A percentile compares a stretch with the other conserved stretches of the same genome.
Evolutionary conservation across 2,329 filamentous ascomycete genomes (phyloP).

Genomic region (Lasiodiplodia gonubiensis): DNA sequence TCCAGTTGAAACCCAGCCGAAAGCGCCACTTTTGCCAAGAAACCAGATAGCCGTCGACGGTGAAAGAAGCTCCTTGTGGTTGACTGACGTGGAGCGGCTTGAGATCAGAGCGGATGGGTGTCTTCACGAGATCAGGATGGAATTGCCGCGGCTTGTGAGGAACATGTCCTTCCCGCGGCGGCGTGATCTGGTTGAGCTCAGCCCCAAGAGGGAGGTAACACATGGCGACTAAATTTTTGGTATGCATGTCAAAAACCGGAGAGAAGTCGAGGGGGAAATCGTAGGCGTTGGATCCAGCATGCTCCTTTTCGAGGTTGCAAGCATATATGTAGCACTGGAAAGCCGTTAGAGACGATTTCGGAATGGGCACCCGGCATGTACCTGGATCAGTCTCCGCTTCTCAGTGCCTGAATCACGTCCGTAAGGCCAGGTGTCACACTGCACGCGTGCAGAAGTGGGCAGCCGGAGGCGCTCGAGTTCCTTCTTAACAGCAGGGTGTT

Average conservation of each 20-base stretch:
- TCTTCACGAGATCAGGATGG: constrained; percentile 33
- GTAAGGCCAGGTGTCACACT: constrained; percentile 14
- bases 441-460: neutral
- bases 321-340: constrained; percentile 48
- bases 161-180: constrained; percentile 52
- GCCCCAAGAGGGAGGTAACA: constrained; percentile 51
- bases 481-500: constrained; percentile 13
- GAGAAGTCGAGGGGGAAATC: constrained; percentile 63
- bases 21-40: constrained; percentile 54
- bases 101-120: constrained; percentile 32
- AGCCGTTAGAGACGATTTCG: neutral
- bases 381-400: constrained; percentile 14
- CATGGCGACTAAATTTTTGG: constrained; percentile 57
- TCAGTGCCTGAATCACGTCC: constrained; percentile 1
- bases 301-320: constrained; percentile 47
- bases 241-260: constrained; percentile 59
- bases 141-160: constrained; percentile 41
- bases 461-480: constrained; percentile 3
- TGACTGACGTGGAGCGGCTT: constrained; percentile 36
- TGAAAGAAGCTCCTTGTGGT: constrained; percentile 38
- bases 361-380: neutral
- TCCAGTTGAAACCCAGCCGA: constrained; percentile 53
- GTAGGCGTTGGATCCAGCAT: constrained; percentile 59
- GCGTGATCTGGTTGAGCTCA: constrained; percentile 39
- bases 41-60: constrained; percentile 33